Evolutionary conservation across 2,329 filamentous ascomycete species (phyloP).

Genomic region (Fusarium metavorans): DNA sequence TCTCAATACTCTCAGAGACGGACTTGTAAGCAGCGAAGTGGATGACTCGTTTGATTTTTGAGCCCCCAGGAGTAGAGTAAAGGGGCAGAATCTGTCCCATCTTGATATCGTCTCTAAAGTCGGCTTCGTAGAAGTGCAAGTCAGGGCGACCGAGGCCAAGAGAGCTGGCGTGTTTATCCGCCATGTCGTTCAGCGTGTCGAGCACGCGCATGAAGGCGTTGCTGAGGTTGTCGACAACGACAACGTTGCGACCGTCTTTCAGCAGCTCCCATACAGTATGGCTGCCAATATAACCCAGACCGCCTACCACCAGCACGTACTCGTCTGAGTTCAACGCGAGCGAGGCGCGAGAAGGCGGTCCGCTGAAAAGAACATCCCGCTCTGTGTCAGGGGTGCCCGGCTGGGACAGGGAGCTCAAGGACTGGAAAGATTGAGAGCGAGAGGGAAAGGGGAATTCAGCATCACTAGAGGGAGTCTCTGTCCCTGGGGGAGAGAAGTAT

Average conservation of each 20-base stretch:
- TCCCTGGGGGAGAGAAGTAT: background rate
- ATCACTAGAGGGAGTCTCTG: background rate
- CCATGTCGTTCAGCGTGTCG: conserved; percentile 40
- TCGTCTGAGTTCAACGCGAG: conserved; percentile 13
- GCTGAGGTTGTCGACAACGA: conserved; percentile 58
- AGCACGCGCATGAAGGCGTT: conserved; percentile 55
- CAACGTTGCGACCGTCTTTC: conserved; percentile 63
- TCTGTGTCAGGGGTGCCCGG: conserved; percentile 22
- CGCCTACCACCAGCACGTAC: conserved; percentile 62
- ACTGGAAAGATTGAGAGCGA: background rate
- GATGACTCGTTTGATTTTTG: conserved; percentile 63
- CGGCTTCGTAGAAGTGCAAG: conserved; percentile 52
- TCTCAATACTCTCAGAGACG: conserved; percentile 71
- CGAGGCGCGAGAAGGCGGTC: conserved; percentile 10
- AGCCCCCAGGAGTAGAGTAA: conserved; percentile 40
- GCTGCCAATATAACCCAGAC: conserved; percentile 66
- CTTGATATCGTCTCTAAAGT: conserved; percentile 49
- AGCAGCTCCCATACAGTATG: conserved; percentile 65
- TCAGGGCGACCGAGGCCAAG: conserved; percentile 39
- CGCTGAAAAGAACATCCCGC: conserved; percentile 10
- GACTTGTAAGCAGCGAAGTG: conserved; percentile 78
- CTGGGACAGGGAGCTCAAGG: background rate
- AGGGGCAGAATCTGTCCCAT: conserved; percentile 52
- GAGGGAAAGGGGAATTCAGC: background rate
- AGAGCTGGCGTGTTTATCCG: conserved; percentile 16